Base-by-base conservation (phyloP, 1,284 basidiomycete genomes). In the Rhizoctonia solani region DNA sequence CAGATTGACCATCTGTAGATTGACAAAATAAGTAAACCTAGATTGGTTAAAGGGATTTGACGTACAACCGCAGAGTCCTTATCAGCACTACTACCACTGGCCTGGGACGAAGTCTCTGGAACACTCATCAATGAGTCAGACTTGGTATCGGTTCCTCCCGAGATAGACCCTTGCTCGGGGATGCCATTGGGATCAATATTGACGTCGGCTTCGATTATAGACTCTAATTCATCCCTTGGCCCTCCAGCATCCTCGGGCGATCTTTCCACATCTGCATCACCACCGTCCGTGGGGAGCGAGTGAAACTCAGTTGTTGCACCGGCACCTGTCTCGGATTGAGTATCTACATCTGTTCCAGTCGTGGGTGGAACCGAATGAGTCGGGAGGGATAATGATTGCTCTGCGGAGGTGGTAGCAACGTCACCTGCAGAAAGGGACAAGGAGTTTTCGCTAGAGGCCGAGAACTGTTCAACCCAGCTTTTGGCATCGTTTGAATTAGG, bases 391-490 rank as follows among this genome's bases (percentile, higher is more conserved):
- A 67, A 44, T 27, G 65, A 52, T 47, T 61, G 67, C 21, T 68
- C 63, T 19, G 54, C 65, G 25, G 67, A 53, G 13, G 70, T 37
- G 11, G 68, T 67, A 1, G 68, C 53, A 19, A 67, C 46, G 44
- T 69, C 68, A 21, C 56, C 56, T 2, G 44, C 56, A 21, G 56
- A 59, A 30, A 59, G 44, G 37, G 56, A 59, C 56, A 59, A 34
- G n/a, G 42, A 47, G 23, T 59, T 23, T 23, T 59, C 56, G 42
- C 56, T 59, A 5, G 56, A 47, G 11, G 71, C 70, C 55, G 75
- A 76, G 70, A 79, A 76, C 66, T 77, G 77, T 50, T 86, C 82
- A 0, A 85, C 79, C 85, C 85, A 87, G 73, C 83, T 86, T 46
- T 55, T 56, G 13, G 16, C 66, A 49, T 41, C 66, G 46, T 54